These are phyloP conservation scores for Nannochloropsis granulata DNA, from an alignment of 108 stramenopile species.

Conservation along the genomic window DNA sequence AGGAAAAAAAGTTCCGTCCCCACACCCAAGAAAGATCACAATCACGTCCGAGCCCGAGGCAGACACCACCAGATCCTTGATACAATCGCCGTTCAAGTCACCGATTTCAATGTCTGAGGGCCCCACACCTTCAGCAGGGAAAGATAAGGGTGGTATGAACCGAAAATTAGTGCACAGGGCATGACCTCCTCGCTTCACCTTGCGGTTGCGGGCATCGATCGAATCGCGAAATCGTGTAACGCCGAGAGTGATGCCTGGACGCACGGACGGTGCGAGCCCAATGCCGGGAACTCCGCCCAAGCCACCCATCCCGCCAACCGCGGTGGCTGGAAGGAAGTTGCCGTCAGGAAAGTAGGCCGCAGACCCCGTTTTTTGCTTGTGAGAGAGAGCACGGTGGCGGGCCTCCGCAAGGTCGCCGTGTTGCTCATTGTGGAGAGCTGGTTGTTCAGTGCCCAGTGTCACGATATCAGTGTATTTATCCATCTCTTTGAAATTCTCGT, in stretches of 20 bases:
- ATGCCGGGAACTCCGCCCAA: neutral
- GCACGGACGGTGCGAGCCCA: neutral
- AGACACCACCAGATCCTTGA: neutral
- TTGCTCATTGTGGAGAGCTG: too few relatives aligned
- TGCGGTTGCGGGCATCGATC: neutral
- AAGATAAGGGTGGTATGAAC: neutral
- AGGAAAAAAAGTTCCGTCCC: neutral
- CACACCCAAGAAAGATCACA: neutral
- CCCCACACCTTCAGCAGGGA: neutral
- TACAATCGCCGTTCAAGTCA: neutral
- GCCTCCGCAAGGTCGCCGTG: neutral
- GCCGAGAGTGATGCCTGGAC: neutral
- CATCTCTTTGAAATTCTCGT: too few relatives aligned
- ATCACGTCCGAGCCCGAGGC: neutral
- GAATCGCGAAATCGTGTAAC: neutral
- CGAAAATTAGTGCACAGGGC: neutral
- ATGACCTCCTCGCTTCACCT: neutral
- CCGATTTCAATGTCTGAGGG: neutral
- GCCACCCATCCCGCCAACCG: neutral
- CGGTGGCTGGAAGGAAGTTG: neutral
- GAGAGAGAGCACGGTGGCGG: neutral
- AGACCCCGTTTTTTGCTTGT: neutral
- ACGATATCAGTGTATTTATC: too few relatives aligned
- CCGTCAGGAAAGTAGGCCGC: neutral
- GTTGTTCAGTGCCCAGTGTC: too few relatives aligned